Evolutionary conservation across 768 basidiomycete genomes (phyloP).

Genomic region (Wakefieldia striispora): DNA sequence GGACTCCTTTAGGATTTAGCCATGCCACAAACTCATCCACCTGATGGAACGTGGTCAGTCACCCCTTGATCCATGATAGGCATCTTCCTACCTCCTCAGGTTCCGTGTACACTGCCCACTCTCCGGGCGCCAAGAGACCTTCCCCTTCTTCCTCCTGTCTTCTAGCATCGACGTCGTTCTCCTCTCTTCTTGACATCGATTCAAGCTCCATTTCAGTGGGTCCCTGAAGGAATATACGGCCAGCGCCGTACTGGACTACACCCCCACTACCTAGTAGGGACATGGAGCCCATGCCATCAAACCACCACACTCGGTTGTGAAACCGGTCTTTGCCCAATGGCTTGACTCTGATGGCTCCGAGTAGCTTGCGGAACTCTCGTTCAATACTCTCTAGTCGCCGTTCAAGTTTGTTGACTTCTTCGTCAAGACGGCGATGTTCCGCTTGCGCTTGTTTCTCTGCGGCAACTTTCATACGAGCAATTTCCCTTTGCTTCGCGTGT

Average conservation of each 20-base stretch:
- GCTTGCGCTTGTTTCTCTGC: constrained; percentile 79
- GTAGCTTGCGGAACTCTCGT: constrained; percentile 88
- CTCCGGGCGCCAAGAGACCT: constrained; percentile 65
- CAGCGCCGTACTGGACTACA: constrained; percentile 81
- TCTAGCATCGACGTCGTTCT: constrained; percentile 52
- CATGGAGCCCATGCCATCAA: constrained; percentile 90
- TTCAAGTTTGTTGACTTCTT: constrained; percentile 83
- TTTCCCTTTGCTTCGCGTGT: constrained; percentile 78
- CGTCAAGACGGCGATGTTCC: constrained; percentile 81
- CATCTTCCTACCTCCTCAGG: constrained; percentile 68
- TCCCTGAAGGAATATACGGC: constrained; percentile 90
- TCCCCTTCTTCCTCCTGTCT: constrained; percentile 81
- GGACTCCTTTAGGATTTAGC: constrained; percentile 89
- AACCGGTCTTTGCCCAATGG: constrained; percentile 92
- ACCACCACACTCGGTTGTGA: constrained; percentile 97
- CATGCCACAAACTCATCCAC: constrained; percentile 81
- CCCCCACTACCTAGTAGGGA: constrained; percentile 78
- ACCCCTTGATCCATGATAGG: neutral
- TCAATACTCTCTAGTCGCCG: constrained; percentile 83
- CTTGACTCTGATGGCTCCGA: constrained; percentile 82
- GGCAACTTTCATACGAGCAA: constrained; percentile 72
- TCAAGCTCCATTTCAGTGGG: constrained; percentile 81
- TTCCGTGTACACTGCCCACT: constrained; percentile 92
- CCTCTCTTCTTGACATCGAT: constrained; percentile 56
- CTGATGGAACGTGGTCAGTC: constrained; percentile 40